A percentile compares a stretch with the other conserved stretches of the same genome.
Evolutionary conservation across 768 basidiomycete species (phyloP).

Genomic region (Serendipita vermifera): DNA sequence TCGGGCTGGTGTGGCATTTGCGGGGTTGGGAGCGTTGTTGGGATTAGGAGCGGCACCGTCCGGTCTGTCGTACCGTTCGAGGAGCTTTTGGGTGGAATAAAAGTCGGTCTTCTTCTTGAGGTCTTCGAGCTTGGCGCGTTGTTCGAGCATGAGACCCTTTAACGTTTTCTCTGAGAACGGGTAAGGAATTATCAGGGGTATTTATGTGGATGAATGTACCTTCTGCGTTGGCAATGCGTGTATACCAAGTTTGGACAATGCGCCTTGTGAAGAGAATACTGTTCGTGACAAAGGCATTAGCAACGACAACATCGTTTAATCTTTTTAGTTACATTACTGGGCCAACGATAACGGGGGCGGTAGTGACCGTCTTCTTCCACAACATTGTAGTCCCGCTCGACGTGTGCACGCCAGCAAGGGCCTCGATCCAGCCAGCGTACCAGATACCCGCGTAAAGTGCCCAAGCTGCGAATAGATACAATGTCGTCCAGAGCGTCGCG

Average conservation of each 20-base stretch:
- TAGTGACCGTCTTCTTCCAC: slow-evolving; percentile 25
- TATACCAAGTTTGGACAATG: slow-evolving; percentile 76
- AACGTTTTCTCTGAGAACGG: slow-evolving; percentile 60
- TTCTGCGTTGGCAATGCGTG: slow-evolving; percentile 64
- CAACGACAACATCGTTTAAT: background rate
- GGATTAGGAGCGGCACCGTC: slow-evolving; percentile 26
- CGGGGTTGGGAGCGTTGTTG: slow-evolving; percentile 13
- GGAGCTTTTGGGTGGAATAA: slow-evolving; percentile 76
- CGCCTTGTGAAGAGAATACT: slow-evolving; percentile 66
- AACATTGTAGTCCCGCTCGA: slow-evolving; percentile 29
- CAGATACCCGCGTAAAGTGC: slow-evolving; percentile 56
- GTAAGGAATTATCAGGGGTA: background rate
- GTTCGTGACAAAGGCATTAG: slow-evolving; percentile 9
- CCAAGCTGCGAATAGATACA: slow-evolving; percentile 69
- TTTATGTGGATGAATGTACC: slow-evolving; percentile 34
- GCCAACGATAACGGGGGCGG: slow-evolving; percentile 51
- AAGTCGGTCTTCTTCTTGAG: slow-evolving; percentile 98
- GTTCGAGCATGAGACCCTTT: slow-evolving; percentile 56
- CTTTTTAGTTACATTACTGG: slow-evolving; percentile 57
- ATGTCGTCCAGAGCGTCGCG: slow-evolving; percentile 58
- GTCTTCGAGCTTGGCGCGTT: slow-evolving; percentile 79
- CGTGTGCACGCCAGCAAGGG: slow-evolving; percentile 24
- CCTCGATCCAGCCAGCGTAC: slow-evolving; percentile 50
- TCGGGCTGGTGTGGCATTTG: slow-evolving; percentile 16
- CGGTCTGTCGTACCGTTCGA: slow-evolving; percentile 78